Evolutionary conservation across 2,329 filamentous ascomycete genomes (phyloP).

Genomic region (Clonostachys solani): DNA sequence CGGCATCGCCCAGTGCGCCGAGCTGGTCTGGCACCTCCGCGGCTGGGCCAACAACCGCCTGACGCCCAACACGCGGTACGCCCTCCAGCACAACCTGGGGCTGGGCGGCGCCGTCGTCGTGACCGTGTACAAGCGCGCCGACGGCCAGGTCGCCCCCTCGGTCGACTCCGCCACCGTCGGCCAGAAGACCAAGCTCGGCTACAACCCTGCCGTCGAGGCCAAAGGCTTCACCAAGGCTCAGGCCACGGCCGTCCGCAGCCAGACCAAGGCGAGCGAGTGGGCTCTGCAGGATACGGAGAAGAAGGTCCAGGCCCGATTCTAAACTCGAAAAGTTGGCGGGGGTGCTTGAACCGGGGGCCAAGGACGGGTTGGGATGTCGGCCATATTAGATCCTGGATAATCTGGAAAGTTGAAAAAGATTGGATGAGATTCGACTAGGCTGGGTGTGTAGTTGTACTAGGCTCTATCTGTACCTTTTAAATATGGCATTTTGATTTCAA

Average conservation of each 20-base stretch:
- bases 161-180: constrained; percentile 62
- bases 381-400: too few relatives aligned
- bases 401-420: too few relatives aligned
- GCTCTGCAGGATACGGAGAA: constrained; percentile 63
- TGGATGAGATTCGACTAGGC: too few relatives aligned
- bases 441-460: too few relatives aligned
- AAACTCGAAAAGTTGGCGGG: constrained; percentile 1
- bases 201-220: constrained; percentile 88
- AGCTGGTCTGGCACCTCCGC: constrained; percentile 91
- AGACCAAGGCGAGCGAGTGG: constrained; percentile 61
- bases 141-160: constrained; percentile 60
- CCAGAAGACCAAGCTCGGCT: constrained; percentile 67
- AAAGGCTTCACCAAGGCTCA: constrained; percentile 83
- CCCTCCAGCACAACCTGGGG: constrained; percentile 89
- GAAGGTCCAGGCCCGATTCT: constrained; percentile 34
- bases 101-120: constrained; percentile 88
- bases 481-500: too few relatives aligned
- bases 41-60: constrained; percentile 93
- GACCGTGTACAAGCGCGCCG: constrained; percentile 81
- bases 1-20: constrained; percentile 91
- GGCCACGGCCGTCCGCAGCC: constrained; percentile 67
- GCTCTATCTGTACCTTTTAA: too few relatives aligned
- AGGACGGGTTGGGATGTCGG: too few relatives aligned
- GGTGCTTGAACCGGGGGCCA: not conserved
- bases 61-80: constrained; percentile 62